phyloP scores from a whole-genome alignment of 2,329 filamentous ascomycete species.

The Coniochaeta prunicola region DNA sequence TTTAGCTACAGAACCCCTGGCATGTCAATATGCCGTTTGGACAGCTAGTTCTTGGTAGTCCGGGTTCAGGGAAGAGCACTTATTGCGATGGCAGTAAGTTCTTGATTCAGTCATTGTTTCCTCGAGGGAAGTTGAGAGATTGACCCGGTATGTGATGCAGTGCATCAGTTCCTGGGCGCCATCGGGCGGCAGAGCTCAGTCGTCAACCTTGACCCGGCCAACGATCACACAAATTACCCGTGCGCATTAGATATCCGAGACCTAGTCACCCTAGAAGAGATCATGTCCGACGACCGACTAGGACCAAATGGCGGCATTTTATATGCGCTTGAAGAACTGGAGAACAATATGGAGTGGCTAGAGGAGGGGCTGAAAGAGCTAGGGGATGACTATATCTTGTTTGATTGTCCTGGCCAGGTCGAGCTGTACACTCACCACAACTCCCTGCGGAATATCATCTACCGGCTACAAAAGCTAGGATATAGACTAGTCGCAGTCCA shows the following conservation, averaged over 20 bases:
- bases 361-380: conserved; percentile 72
- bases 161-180: conserved; percentile 96
- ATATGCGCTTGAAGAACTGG: conserved; percentile 91
- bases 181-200: conserved; percentile 93
- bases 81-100: conserved; percentile 87
- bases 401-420: conserved; percentile 95
- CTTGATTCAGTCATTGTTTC: neutral
- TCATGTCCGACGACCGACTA: conserved; percentile 85
- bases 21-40: conserved; percentile 49
- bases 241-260: conserved; percentile 86
- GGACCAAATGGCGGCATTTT: conserved; percentile 90
- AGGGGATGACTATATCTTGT: conserved; percentile 85
- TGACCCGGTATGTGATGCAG: conserved; percentile 25
- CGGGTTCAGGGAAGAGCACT: conserved; percentile 92
- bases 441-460: conserved; percentile 86
- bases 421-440: conserved; percentile 95
- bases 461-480: conserved; percentile 79
- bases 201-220: conserved; percentile 94
- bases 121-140: neutral
- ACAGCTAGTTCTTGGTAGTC: conserved; percentile 87
- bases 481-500: conserved; percentile 91
- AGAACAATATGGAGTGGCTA: conserved; percentile 90
- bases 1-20: neutral
- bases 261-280: conserved; percentile 83
- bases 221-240: conserved; percentile 84